These are phyloP conservation scores for Pholiota adiposa DNA, from an alignment of 1,284 basidiomycete genomes.

Conservation along the genomic window DNA sequence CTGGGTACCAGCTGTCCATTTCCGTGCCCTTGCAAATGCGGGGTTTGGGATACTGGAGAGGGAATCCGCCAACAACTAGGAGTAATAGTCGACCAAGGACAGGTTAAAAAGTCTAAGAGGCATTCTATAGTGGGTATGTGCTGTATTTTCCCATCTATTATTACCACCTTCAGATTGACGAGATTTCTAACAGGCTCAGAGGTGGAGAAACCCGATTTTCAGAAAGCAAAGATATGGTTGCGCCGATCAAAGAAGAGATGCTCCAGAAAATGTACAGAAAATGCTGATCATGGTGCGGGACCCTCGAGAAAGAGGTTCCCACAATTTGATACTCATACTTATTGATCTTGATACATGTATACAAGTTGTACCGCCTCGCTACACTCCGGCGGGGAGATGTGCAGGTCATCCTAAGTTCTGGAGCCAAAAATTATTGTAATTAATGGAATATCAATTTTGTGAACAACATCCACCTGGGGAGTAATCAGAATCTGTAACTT, in stretches of 20 bases:
- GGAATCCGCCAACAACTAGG: slow-evolving; percentile 2
- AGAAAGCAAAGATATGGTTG: background rate
- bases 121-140: background rate
- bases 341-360: too few species aligned
- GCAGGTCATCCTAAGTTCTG: too few species aligned
- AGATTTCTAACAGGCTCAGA: background rate
- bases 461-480: too few species aligned
- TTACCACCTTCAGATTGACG: background rate
- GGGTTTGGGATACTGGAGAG: background rate
- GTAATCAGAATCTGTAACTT: too few species aligned
- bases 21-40: slow-evolving; percentile 6
- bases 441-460: too few species aligned
- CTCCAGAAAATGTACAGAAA: background rate
- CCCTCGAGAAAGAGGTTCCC: background rate
- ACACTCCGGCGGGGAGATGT: too few species aligned
- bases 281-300: background rate
- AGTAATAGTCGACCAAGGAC: background rate
- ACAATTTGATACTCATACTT: too few species aligned
- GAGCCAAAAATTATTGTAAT: too few species aligned
- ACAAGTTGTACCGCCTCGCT: too few species aligned
- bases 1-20: background rate
- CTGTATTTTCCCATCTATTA: background rate
- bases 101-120: background rate
- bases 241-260: background rate
- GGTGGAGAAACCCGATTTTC: background rate